Base-by-base conservation (phyloP, 495 filamentous ascomycete genomes). In the Neurospora tetraspora region DNA sequence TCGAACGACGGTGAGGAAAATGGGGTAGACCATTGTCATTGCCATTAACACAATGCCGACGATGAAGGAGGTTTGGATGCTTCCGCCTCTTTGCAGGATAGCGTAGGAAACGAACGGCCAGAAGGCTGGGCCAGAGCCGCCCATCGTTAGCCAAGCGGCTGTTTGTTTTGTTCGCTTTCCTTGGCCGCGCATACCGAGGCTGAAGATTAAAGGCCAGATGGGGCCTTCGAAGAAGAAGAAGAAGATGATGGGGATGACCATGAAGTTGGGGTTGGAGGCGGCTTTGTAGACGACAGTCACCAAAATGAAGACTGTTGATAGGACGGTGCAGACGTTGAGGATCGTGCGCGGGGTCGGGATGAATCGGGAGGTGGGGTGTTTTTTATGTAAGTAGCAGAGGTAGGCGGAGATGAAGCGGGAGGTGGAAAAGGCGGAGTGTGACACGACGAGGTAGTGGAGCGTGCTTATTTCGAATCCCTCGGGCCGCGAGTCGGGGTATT, bases 141-240 rank as follows among this genome's bases (percentile, higher is more conserved):
- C 88, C 74, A 91, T 88, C 1, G 92, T 91, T 47, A 93, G 79
- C 80, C 85, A 89, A 4, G 88, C 90, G 2, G 89, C 88, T 12
- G 89, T 91, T 20, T 87, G 84, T 80, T 94, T 94, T 2, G 91
- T 93, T 72, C 89, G 86, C 14, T 85, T 84, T 5, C 91, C 92
- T 34, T 93, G 86, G 1, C 91, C 91, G 65, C 91, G 87, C 38
- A 94, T 83, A 4, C 88, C 87, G 3, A 93, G 84, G 4, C 88
- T 85, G 80, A 91, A 92, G 70, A 92, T 89, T 8, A 91, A 87
- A 0, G 92, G 90, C 84, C 90, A 94, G 79, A 91, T 87, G 69
- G 86, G 88, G 3, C 88, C 89, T 79, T 92, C 91, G 76, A 89
- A 90, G 80, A 91, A 89, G 73, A 91, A 86, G 70, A 91, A 89